A percentile compares a stretch with the other conserved stretches of the same genome.
Conservation (phyloP, 495 filamentous ascomycete species). For the Trichoderma parareesei region DNA sequence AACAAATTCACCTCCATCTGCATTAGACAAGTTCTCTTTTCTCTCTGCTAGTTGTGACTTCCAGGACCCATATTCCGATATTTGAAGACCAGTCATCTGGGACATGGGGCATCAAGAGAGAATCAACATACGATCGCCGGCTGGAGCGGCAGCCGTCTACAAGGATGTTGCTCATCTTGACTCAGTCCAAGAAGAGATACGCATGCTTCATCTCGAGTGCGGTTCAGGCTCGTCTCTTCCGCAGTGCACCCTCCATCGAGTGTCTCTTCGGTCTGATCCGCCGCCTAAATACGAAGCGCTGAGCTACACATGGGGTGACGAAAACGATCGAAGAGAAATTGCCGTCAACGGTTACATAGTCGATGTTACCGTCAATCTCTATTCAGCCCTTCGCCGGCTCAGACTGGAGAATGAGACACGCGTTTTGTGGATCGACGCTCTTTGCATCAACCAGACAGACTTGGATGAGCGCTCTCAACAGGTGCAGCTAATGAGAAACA, state of each 20-base stretch:
- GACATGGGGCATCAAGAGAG: background rate
- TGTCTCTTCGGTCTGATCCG: background rate
- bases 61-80: no score
- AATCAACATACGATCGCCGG: background rate
- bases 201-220: background rate
- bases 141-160: background rate
- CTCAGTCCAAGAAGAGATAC: background rate
- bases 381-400: slow-evolving; percentile 16
- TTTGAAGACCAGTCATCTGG: no score
- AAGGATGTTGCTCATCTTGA: background rate
- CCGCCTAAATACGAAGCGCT: slow-evolving; percentile 15
- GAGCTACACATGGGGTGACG: slow-evolving; percentile 15
- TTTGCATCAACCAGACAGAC: slow-evolving; percentile 22
- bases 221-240: background rate
- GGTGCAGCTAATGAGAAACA: slow-evolving; percentile 19
- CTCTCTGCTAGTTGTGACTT: no score
- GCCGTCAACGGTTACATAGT: slow-evolving; percentile 13
- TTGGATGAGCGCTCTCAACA: slow-evolving; percentile 16
- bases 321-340: slow-evolving; percentile 11
- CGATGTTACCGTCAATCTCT: slow-evolving; percentile 15
- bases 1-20: no score
- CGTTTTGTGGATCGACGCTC: slow-evolving; percentile 18
- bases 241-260: background rate
- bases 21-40: no score
- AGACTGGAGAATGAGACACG: background rate